A percentile compares a stretch with the other conserved stretches of the same genome.
Evolutionary conservation across 805 yeast species (phyloP).

Genomic region (Vanderwaltozyma yarrowii): DNA sequence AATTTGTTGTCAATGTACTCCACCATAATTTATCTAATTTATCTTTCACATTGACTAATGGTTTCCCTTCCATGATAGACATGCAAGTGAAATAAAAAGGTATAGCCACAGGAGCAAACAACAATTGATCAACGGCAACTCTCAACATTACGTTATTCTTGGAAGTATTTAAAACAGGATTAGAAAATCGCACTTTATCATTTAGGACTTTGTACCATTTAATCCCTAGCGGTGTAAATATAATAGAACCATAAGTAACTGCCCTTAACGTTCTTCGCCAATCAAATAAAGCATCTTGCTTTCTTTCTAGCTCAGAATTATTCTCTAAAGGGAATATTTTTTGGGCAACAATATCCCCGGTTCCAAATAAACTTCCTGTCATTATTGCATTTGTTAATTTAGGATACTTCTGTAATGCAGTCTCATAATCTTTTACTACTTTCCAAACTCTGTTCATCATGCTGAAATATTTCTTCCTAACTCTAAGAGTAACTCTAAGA

Average conservation of each 20-base stretch:
- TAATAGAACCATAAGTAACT: slow-evolving; percentile 54
- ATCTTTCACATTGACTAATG: slow-evolving; percentile 29
- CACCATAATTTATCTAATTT: slow-evolving; percentile 46
- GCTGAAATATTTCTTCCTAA: no score
- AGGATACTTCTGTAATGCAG: slow-evolving; percentile 34
- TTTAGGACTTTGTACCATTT: slow-evolving; percentile 54
- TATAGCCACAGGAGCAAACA: slow-evolving; percentile 70
- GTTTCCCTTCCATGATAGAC: slow-evolving; percentile 53
- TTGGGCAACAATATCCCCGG: slow-evolving; percentile 74
- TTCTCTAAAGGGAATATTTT: slow-evolving; percentile 30
- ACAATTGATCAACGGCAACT: slow-evolving; percentile 60
- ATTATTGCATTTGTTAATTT: slow-evolving; percentile 43
- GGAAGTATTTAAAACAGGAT: slow-evolving; percentile 9
- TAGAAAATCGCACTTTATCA: slow-evolving; percentile 33
- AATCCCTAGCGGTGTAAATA: slow-evolving; percentile 69
- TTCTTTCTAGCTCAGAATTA: background rate
- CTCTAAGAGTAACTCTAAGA: no score
- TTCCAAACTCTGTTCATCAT: no score
- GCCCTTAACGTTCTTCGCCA: slow-evolving; percentile 49
- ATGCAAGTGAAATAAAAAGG: slow-evolving; percentile 62
- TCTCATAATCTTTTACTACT: slow-evolving; percentile 13
- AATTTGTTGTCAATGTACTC: slow-evolving; percentile 63
- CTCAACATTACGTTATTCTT: slow-evolving; percentile 34
- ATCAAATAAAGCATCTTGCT: background rate
- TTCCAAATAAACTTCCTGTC: slow-evolving; percentile 55